phyloP scores from a whole-genome alignment of 177 flowering plant species.

The Tripterygium wilfordii region DNA sequence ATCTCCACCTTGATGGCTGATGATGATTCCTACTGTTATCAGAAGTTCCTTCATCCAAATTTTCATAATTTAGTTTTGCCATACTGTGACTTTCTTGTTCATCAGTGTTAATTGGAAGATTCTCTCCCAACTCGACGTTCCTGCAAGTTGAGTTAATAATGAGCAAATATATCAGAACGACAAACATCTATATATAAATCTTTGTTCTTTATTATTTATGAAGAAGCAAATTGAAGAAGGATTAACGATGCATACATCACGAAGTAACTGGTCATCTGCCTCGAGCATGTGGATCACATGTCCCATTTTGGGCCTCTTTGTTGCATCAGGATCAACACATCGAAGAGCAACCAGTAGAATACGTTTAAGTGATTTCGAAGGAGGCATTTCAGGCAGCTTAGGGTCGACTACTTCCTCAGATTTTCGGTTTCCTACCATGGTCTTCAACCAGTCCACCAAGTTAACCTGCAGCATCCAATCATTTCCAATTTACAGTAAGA shows the following conservation, averaged over 20 bases:
- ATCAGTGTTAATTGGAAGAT: constrained; percentile 26
- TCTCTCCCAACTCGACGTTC: constrained; percentile 49
- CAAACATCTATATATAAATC: too few species aligned
- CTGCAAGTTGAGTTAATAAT: constrained; percentile 21
- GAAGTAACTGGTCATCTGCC: constrained; percentile 65
- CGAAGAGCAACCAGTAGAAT: constrained; percentile 70
- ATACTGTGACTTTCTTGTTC: constrained; percentile 22
- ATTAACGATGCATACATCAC: constrained; percentile 42
- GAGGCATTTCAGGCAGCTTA: constrained; percentile 66
- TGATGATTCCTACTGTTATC: constrained; percentile 31
- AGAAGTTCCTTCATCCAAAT: constrained; percentile 22
- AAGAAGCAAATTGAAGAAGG: neutral
- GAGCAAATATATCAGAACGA: neutral
- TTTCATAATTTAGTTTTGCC: constrained; percentile 24
- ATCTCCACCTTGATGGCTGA: constrained; percentile 39
- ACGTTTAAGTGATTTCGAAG: constrained; percentile 77
- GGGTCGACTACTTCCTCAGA: constrained; percentile 87
- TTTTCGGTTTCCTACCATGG: constrained; percentile 73
- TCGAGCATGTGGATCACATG: constrained; percentile 96
- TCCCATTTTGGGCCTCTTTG: constrained; percentile 93
- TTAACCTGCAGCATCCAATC: constrained; percentile 47
- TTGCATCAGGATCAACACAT: constrained; percentile 87
- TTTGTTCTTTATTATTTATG: neutral
- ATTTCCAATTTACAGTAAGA: neutral
- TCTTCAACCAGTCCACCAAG: constrained; percentile 89